A percentile compares a stretch with the other conserved stretches of the same genome.
Evolutionary conservation across 768 basidiomycete genomes (phyloP).

Genomic region (Lactarius sp.): DNA sequence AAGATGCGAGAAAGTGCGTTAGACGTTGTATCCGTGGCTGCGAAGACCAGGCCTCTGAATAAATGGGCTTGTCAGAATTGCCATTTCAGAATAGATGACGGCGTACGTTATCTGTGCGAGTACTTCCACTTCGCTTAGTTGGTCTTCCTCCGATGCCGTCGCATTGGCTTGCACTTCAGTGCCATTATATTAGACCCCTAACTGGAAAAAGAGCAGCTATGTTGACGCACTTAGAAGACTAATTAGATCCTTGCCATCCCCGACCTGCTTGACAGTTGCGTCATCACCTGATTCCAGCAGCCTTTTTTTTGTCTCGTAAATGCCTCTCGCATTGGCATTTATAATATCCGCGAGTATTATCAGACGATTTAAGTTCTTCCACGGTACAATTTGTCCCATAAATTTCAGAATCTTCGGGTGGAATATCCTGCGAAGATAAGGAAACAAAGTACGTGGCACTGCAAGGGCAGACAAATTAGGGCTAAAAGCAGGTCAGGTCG

Average conservation of each 20-base stretch:
- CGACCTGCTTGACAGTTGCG: conserved; percentile 32
- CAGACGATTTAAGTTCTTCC: no score
- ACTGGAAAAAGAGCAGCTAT: background rate
- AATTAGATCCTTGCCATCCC: conserved; percentile 42
- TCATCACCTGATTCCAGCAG: conserved; percentile 36
- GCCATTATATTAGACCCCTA: background rate
- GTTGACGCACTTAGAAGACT: conserved; percentile 41
- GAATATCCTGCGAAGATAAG: background rate
- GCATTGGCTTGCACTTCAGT: conserved; percentile 38
- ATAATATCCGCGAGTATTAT: no score
- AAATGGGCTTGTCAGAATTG: background rate
- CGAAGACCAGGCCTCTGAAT: conserved; percentile 28
- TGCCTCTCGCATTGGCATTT: no score
- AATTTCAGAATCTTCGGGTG: no score
- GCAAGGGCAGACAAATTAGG: conserved; percentile 13
- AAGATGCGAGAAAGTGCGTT: conserved; percentile 12
- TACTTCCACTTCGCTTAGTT: conserved; percentile 36
- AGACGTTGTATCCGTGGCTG: conserved; percentile 30
- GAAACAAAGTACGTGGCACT: conserved; percentile 13
- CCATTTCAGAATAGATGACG: background rate
- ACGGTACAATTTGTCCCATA: no score
- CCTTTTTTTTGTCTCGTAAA: conserved; percentile 35
- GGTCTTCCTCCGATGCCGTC: conserved; percentile 33
- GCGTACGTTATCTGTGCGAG: conserved; percentile 30
- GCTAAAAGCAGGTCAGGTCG: conserved; percentile 1